phyloP scores from a whole-genome alignment of 208 protist genomes.

The Trichomonas vaginalis region DNA sequence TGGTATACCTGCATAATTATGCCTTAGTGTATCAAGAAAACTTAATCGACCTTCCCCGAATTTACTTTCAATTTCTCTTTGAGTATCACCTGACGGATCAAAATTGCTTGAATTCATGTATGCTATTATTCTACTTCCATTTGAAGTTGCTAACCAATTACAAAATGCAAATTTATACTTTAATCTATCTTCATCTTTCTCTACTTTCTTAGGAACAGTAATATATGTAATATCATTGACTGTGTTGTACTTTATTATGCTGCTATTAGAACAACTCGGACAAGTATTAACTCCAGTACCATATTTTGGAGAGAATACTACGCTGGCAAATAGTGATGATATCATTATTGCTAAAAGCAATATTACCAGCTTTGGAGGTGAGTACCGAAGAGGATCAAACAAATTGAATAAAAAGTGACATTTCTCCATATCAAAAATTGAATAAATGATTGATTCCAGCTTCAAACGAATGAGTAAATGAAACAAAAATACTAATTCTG shows the following conservation, averaged over 20 bases:
- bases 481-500: too few species aligned
- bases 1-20: neutral
- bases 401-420: too few species aligned
- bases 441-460: too few species aligned
- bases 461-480: too few species aligned
- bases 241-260: neutral
- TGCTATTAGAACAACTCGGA: neutral
- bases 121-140: neutral
- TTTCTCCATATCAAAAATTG: too few species aligned
- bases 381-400: too few species aligned
- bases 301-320: neutral
- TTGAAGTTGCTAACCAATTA: neutral
- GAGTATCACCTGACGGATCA: neutral
- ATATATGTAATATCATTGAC: neutral
- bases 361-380: too few species aligned
- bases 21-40: neutral
- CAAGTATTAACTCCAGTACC: neutral
- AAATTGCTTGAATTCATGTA: neutral
- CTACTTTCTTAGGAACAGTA: neutral
- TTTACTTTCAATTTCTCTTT: neutral
- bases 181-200: neutral
- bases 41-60: neutral
- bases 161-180: neutral
- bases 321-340: neutral
- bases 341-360: neutral